A percentile compares a stretch with the other conserved stretches of the same genome.
phyloP scores from a whole-genome alignment of 441 rosid genomes.

The Melianthus villosus region DNA sequence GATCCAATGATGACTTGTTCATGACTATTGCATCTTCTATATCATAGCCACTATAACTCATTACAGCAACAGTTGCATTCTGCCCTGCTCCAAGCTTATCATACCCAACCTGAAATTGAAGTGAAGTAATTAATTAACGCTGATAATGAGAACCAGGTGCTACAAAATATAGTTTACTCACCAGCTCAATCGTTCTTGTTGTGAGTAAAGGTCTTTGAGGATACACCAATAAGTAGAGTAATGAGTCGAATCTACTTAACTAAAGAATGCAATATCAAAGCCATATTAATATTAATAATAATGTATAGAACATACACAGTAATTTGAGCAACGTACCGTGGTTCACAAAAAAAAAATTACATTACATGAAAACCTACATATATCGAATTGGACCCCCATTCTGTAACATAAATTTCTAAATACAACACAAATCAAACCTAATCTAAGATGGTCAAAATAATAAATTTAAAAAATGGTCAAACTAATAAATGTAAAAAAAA shows the following conservation, averaged over 20 bases:
- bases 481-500: too few relatives aligned
- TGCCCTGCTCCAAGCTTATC: constrained; percentile 99
- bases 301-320: neutral
- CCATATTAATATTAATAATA: neutral
- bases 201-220: constrained; percentile 91
- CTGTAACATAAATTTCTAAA: too few relatives aligned
- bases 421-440: too few relatives aligned
- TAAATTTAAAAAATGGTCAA: too few relatives aligned
- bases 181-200: constrained; percentile 86
- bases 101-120: constrained; percentile 62
- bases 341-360: too few relatives aligned
- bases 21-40: constrained; percentile 96
- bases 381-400: too few relatives aligned
- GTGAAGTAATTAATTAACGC: too few relatives aligned
- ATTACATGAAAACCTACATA: too few relatives aligned
- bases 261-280: constrained; percentile 12
- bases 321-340: too few relatives aligned
- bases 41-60: constrained; percentile 94
- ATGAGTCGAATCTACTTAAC: constrained; percentile 75
- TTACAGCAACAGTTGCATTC: constrained; percentile 97
- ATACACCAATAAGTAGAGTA: constrained; percentile 81
- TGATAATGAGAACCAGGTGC: too few relatives aligned
- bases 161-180: too few relatives aligned
- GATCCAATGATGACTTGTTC: constrained; percentile 93
- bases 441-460: too few relatives aligned